Base-by-base conservation (phyloP, 2,329 filamentous ascomycete species). In the Colletotrichum chrysophilum region DNA sequence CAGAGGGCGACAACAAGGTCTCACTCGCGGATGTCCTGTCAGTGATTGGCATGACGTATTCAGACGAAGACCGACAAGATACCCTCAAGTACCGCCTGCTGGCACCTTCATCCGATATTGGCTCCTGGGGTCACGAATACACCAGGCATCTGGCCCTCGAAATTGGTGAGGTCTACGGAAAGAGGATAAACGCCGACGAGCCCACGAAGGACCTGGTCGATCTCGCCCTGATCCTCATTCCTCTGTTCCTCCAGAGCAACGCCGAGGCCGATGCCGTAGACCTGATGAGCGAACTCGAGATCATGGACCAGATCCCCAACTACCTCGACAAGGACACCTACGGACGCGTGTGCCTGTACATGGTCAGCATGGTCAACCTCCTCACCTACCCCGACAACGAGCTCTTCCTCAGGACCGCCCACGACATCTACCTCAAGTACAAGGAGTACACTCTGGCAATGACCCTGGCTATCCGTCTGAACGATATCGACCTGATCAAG, bases 101-200 rank as follows among this genome's bases (percentile, higher is more conserved):
- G 76, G 94, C 96, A 43, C 96, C 96, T 34, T 95, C 96, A 52
- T 93, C 96, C 84, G 97, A 99, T 85, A 95, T 99, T 82, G 94
- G 93, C 73, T 98, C 96, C 7, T 99, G 97, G 97, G 97, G 97
- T 75, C 97, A 99, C 84, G 97, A 99, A 89, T 99, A 99, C 85
- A 96, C 97, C 82, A 92, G 97, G 77, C 97, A 99, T 87, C 89
- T 99, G 78, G 96, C 97, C 30, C 89, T 99, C 76, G 96, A 99
- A 87, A 97, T 99, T 79, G 97, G 97, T 71, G 94, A 98, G 85
- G 96, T 98, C 78, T 98, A 97, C 83, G 94, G 92, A 83, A 96
- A 96, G 86, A 92, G 96, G 79, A 88, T 98, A 85, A 94, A 95
- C 66, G 93, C 95, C 36, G 97, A 98, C 76, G 94, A 97, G 83